phyloP scores from a whole-genome alignment of 2,329 filamentous ascomycete species.

The Aspergillus unguis region DNA sequence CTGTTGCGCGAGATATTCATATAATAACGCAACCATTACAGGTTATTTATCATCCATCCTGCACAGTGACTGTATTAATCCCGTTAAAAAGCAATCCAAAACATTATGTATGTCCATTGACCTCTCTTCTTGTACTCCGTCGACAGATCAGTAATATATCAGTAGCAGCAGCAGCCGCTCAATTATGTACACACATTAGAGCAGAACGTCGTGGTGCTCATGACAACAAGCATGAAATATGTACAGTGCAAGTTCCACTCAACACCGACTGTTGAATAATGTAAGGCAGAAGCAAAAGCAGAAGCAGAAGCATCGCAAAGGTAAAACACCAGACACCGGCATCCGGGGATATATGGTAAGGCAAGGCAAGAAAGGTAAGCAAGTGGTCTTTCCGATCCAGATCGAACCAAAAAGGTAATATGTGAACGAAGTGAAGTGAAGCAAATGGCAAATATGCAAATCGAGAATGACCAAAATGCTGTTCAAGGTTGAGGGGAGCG shows the following conservation, averaged over 20 bases:
- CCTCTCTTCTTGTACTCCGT: not conserved
- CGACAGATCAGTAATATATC: not conserved
- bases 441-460: not conserved
- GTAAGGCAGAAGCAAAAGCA: not conserved
- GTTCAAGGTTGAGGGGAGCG: not conserved
- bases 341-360: constrained; percentile 6
- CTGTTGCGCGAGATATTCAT: too few species aligned
- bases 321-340: constrained; percentile 3
- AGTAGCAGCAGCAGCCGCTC: not conserved
- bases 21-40: too few species aligned
- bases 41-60: too few species aligned
- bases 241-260: not conserved
- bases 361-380: too few species aligned
- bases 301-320: not conserved
- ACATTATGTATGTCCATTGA: too few species aligned
- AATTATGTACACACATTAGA: constrained; percentile 12
- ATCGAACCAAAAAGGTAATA: not conserved
- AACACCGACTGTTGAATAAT: not conserved
- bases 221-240: constrained; percentile 8
- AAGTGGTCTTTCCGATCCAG: not conserved
- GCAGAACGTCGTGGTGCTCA: constrained; percentile 13
- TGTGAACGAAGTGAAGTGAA: not conserved
- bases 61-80: too few species aligned
- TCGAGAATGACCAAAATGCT: not conserved
- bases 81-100: too few species aligned